Base-by-base conservation (phyloP, 257 asterid species). In the Nemophila menziesii region DNA sequence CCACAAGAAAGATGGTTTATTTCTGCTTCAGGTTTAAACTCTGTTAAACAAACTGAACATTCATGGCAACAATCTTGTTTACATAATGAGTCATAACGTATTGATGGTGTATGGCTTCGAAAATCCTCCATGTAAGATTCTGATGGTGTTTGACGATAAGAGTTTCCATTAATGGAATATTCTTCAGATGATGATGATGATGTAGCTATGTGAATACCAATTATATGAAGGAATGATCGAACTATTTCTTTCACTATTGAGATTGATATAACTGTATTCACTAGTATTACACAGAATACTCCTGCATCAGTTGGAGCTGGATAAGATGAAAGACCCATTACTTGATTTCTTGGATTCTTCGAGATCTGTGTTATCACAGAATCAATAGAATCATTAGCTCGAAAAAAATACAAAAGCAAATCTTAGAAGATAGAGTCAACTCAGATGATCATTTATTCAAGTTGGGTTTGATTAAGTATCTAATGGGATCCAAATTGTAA, bases 311-410 rank as follows among this genome's bases (percentile, higher is more conserved):
- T 75, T 43, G 95, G 93, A 53, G 79, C 50, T 3, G 87, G 80
- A 49, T 87, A 87, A 22, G 90, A 73, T 4, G 93, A 79, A 19
- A 86, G 80, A 26, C 94, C 94, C 97, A 86, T 86, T n/a, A n/a
- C n/a, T n/a, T n/a, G n/a, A n/a, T n/a, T n/a, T n/a, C 40, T 39
- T 37, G 33, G 23, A 24, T 22, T n/a, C n/a, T 54, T 16, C 22
- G 40, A 52, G 20, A 62, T 46, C 82, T 72, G 59, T n/a, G n/a
- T n/a, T n/a, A 26, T 16, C 33, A 40, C 22, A 20, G 19, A 40
- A 57, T 21, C 16, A 5, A 46, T 48, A 0, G 15, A 52, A 45
- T 23, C 49, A 33, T 12, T 26, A 19, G 44, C 9, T 4, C 23
- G 29, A 36, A 17, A 2, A 4, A 16, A 9, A 60, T 9, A 9